phyloP scores from a whole-genome alignment of 768 basidiomycete genomes.

The Guyanaporus albipodus region DNA sequence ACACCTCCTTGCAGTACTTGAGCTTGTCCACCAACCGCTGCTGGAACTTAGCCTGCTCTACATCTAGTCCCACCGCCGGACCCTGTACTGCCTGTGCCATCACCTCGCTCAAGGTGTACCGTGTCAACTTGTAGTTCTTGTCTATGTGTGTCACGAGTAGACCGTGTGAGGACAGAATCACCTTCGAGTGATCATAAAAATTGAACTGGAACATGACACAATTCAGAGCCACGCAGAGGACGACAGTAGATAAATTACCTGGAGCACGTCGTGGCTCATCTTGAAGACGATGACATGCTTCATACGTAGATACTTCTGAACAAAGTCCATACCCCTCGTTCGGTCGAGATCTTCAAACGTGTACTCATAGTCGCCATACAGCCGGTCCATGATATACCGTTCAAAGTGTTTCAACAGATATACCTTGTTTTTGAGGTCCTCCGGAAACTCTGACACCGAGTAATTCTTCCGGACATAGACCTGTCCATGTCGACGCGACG shows the following conservation, averaged over 20 bases:
- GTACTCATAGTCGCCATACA: slow-evolving; percentile 83
- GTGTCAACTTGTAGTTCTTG: slow-evolving; percentile 76
- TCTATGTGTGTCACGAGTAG: slow-evolving; percentile 85
- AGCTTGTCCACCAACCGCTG: slow-evolving; percentile 64
- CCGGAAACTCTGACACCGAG: slow-evolving; percentile 66
- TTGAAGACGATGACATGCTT: slow-evolving; percentile 97
- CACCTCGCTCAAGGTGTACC: slow-evolving; percentile 67
- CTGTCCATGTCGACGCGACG: slow-evolving; percentile 59
- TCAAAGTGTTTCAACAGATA: slow-evolving; percentile 94
- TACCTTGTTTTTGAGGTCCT: slow-evolving; percentile 84
- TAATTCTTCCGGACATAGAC: slow-evolving; percentile 71
- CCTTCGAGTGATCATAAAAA: slow-evolving; percentile 96
- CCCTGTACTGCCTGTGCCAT: slow-evolving; percentile 50
- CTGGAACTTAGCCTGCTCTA: slow-evolving; percentile 57
- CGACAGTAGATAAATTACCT: slow-evolving; percentile 46
- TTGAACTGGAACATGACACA: slow-evolving; percentile 70
- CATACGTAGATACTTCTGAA: slow-evolving; percentile 94
- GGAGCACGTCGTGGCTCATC: slow-evolving; percentile 92
- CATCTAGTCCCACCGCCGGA: slow-evolving; percentile 34
- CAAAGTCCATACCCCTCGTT: slow-evolving; percentile 88
- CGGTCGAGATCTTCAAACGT: slow-evolving; percentile 66
- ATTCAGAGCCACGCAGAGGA: too few relatives aligned
- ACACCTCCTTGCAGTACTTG: slow-evolving; percentile 82
- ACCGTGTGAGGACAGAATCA: slow-evolving; percentile 82
- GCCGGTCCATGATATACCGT: slow-evolving; percentile 86